Evolutionary conservation across 352 stramenopile species (phyloP).

Genomic region (Thalassiosira exigua): DNA sequence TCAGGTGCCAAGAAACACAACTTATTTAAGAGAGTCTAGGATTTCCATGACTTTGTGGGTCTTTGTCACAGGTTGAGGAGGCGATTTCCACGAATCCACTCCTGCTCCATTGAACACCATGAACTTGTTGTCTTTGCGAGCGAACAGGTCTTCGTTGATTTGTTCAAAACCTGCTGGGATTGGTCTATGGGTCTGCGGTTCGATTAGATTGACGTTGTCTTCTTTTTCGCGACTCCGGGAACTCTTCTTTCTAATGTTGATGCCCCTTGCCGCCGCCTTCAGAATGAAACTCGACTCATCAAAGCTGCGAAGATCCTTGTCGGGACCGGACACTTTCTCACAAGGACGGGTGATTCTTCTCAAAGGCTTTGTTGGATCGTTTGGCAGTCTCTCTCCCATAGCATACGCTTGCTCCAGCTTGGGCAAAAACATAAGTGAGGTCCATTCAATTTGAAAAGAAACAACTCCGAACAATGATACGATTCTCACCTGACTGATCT

Average conservation of each 20-base stretch:
- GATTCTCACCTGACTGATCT: constrained; percentile 42
- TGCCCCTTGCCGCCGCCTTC: constrained; percentile 63
- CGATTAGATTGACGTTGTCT: constrained; percentile 52
- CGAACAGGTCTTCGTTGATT: constrained; percentile 85
- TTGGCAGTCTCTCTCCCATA: constrained; percentile 52
- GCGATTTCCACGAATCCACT: constrained; percentile 60
- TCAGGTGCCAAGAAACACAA: not conserved
- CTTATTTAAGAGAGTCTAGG: constrained; percentile 23
- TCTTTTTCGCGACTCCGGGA: constrained; percentile 62
- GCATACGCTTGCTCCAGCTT: constrained; percentile 69
- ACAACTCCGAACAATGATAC: constrained; percentile 1
- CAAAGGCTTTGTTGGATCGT: constrained; percentile 54
- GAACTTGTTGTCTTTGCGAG: constrained; percentile 86
- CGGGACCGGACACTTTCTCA: constrained; percentile 48
- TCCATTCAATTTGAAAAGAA: not conserved
- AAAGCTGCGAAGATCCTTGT: constrained; percentile 56
- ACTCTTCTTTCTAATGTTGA: constrained; percentile 69
- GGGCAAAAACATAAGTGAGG: constrained; percentile 6
- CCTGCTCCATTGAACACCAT: constrained; percentile 85
- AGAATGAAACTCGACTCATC: constrained; percentile 59
- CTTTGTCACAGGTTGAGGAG: constrained; percentile 53
- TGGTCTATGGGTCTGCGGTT: constrained; percentile 40
- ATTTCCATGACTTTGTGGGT: constrained; percentile 41
- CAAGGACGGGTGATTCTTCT: constrained; percentile 52
- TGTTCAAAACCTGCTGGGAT: constrained; percentile 81